Base-by-base conservation (phyloP, 2,329 filamentous ascomycete genomes). In the Exophiala xenobiotica region DNA sequence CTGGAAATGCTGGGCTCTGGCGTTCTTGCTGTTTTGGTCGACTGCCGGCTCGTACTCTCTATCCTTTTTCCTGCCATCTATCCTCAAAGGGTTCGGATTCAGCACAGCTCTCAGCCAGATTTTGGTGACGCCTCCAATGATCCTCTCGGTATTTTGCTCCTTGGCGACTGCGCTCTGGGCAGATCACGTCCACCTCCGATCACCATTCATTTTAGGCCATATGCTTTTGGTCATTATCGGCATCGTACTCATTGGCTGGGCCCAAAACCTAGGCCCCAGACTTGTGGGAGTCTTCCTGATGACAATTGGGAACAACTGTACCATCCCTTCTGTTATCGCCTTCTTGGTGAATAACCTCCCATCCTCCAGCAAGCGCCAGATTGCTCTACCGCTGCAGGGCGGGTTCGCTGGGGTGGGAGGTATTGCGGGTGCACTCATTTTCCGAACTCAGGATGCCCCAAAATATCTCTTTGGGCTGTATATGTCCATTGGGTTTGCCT, bases 271-370 rank as follows among this genome's bases (percentile, higher is more conserved):
- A 4, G 47, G 47, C 31, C 22, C 26, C 5, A 46, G 31, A 27
- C 37, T 51, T 12, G 18, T 29, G 11, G 51, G 46, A 6, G 22
- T 54, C 29, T 54, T 51, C 41, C 22, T 54, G 12, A 29, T 82
- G n/a, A 85, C 85, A 0, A 86, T 86, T 0, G 88, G 86, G 4
- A 82, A 83, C 57, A 90, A 90, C 68, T 79, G 83, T 59, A 92
- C 92, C 65, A 76, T 91, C 4, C 89, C 90, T 0, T 76, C 82
- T 2, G 75, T 81, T 40, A 82, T 95, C 74, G 79, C 87, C 0
- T 92, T 88, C 71, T 88, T 91, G 71, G 86, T 87, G 38, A 93
- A 92, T 70, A 95, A 93, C 69, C 85, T 95, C 64, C 82, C 75
- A 0, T 73, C 77, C 51, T 69, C 71, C 1, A 70, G 68, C 0